Percentiles rank a stretch among this genome's conserved stretches.
phyloP scores from a whole-genome alignment of 306 rosid genomes.

The Rosa multiflora region DNA sequence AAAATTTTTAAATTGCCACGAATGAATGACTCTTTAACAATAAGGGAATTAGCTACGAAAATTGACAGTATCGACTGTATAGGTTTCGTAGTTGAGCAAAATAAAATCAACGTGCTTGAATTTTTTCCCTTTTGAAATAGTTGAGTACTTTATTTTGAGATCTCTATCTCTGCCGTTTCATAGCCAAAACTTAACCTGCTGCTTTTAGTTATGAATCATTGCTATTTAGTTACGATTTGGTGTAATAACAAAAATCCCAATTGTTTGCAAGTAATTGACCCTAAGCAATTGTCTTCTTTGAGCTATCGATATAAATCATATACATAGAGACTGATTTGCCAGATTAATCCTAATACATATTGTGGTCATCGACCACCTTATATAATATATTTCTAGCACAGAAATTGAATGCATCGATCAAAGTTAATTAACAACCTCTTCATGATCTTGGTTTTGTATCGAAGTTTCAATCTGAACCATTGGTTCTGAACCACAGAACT shows the following conservation, averaged over 20 bases:
- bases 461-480: constrained; percentile 10
- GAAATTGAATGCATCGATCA: background rate
- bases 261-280: constrained; percentile 2
- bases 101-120: no score
- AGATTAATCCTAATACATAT: background rate
- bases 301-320: background rate
- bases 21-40: no score
- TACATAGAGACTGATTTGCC: background rate
- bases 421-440: background rate
- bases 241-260: background rate
- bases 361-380: background rate
- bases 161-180: no score
- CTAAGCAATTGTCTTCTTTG: background rate
- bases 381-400: background rate
- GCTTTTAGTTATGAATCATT: no score
- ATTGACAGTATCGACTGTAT: no score
- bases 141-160: no score
- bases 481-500: background rate
- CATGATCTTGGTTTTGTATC: background rate
- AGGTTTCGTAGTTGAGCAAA: no score
- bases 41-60: no score
- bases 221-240: no score
- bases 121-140: no score
- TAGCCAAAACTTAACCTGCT: no score
- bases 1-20: no score